These are phyloP conservation scores for Aspergillus texensis DNA, from an alignment of 2,329 filamentous ascomycete genomes.

Conservation along the genomic window DNA sequence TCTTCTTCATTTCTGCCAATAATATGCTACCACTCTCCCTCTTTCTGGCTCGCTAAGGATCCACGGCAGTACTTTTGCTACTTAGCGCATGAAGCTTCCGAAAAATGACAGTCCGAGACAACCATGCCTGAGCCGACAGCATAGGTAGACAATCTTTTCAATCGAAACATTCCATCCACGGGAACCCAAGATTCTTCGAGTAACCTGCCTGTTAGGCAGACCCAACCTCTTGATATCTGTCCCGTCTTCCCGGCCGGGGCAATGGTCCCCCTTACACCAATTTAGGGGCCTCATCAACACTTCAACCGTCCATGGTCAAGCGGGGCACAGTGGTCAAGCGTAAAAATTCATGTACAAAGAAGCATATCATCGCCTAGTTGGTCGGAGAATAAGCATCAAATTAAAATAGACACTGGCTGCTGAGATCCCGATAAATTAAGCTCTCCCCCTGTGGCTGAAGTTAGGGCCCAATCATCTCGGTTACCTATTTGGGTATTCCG, in stretches of 20 bases:
- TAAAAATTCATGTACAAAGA: not conserved
- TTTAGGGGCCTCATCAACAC: not conserved
- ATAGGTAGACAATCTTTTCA: not conserved
- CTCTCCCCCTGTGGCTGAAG: not conserved
- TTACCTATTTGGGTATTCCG: constrained; percentile 21
- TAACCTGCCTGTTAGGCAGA: not conserved
- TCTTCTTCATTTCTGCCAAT: not conserved
- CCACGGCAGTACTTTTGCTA: constrained; percentile 14
- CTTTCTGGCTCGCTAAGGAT: not conserved
- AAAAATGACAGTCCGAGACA: constrained; percentile 17
- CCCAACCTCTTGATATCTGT: constrained; percentile 2
- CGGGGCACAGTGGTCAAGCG: not conserved
- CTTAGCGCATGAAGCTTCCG: constrained; percentile 13
- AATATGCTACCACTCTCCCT: no score
- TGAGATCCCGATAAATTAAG: constrained; percentile 3
- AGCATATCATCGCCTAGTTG: not conserved
- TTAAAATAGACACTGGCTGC: not conserved
- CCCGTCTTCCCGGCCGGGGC: not conserved
- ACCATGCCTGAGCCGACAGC: constrained; percentile 4
- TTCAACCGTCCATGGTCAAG: not conserved
- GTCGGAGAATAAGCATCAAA: constrained; percentile 1
- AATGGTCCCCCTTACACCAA: constrained; percentile 7
- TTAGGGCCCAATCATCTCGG: not conserved
- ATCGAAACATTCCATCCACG: constrained; percentile 13
- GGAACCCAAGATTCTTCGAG: constrained; percentile 7